Base-by-base conservation (phyloP, 345 rosid genomes). In the Luvunga scandens region DNA sequence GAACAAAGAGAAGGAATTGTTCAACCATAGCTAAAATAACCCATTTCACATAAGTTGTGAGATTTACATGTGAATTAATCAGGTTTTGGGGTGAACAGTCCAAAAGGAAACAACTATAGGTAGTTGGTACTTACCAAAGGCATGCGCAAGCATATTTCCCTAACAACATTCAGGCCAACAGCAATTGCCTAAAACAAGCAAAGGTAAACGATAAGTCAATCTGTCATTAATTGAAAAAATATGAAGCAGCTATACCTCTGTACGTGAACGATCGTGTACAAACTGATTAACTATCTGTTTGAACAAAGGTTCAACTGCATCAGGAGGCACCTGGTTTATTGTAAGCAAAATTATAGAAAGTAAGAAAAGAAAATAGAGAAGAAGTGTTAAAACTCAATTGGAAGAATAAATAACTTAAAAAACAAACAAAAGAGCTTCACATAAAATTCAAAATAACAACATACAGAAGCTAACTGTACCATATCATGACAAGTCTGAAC, bases 401-500 rank as follows among this genome's bases (percentile, higher is more conserved):
- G 57, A 10, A 56, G 24, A 7, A 21, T 53, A 53, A 53, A 53
- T 53, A 45, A 45, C 50, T 12, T 18, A 53, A 18, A 18, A 53
- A 53, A 72, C 4, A 0, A 19, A 30, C 19, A 53, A 66, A 77
- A 73, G 73, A 27, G 27, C 22, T 69, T 33, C 36, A 19, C 63
- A 66, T 34, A 33, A 66, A 69, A 55, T n/a, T 24, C 50, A 80
- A 71, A 30, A 27, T 28, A 73, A 65, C 31, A 31, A 60, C 71
- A 45, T 13, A 45, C 61, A 42, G 68, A 78, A 83, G 38, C 69
- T 71, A 65, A 82, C 42, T 63, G 67, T 91, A 96, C 99, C 99
- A 92, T 89, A 83, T 96, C 97, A 79, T 96, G 99, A 77, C 99
- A 96, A 74, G 97, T 88, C 88, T 96, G 98, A 85, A 96, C 94